Conservation (phyloP, 768 basidiomycete species). For the Pilatotrama ljubarskyi region DNA sequence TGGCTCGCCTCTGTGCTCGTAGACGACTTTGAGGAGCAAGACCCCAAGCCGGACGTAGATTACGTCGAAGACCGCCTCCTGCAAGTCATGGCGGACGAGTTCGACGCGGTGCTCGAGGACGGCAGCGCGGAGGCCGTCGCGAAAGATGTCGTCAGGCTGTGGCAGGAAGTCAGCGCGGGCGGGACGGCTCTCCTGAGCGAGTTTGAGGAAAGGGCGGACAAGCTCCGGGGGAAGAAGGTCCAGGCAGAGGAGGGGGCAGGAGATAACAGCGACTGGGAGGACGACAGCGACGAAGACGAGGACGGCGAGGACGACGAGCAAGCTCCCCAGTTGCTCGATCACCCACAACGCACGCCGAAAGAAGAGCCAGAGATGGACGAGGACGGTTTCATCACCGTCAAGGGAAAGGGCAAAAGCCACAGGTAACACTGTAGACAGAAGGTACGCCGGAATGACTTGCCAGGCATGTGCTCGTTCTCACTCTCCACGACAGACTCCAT, state of each 20-base stretch:
- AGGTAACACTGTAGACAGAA: slow-evolving; percentile 6
- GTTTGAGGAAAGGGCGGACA: slow-evolving; percentile 67
- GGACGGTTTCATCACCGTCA: slow-evolving; percentile 88
- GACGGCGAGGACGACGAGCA: slow-evolving; percentile 50
- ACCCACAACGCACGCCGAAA: slow-evolving; percentile 30
- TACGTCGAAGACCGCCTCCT: slow-evolving; percentile 82
- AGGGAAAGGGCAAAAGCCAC: slow-evolving; percentile 45
- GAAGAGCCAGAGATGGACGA: slow-evolving; percentile 81
- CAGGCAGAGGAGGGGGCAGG: slow-evolving; percentile 45
- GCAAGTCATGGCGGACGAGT: slow-evolving; percentile 87
- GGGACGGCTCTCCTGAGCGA: slow-evolving; percentile 50
- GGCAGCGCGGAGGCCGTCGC: slow-evolving; percentile 77
- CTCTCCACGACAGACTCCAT: not conserved
- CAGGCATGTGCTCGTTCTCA: too few species aligned
- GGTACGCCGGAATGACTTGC: not conserved
- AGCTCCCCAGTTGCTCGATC: slow-evolving; percentile 57
- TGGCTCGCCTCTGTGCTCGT: slow-evolving; percentile 85
- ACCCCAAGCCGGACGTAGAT: slow-evolving; percentile 55
- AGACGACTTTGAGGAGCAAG: slow-evolving; percentile 68
- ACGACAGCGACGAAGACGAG: slow-evolving; percentile 42
- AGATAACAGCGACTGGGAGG: slow-evolving; percentile 46
- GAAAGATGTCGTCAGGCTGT: slow-evolving; percentile 66
- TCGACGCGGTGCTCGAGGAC: slow-evolving; percentile 82
- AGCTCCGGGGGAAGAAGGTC: slow-evolving; percentile 55
- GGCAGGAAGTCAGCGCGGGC: slow-evolving; percentile 52